Conservation (phyloP, 805 yeast species). For the Wickerhamomyces tratensis region DNA sequence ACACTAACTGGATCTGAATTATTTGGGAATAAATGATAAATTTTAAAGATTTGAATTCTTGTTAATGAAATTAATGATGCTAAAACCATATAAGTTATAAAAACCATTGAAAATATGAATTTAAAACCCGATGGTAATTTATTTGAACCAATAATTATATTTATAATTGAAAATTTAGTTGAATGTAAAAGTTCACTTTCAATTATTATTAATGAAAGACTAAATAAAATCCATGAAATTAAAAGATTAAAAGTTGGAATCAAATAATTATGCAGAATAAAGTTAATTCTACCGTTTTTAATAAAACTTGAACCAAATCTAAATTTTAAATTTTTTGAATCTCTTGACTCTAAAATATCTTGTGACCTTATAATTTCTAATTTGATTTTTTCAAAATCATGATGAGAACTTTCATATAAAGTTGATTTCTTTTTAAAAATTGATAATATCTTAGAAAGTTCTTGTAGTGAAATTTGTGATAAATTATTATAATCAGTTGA, state of each 20-base stretch:
- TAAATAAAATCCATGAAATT: slow-evolving; percentile 30
- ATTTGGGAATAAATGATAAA: slow-evolving; percentile 64
- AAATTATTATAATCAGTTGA: slow-evolving; percentile 13
- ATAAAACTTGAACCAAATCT: slow-evolving; percentile 18
- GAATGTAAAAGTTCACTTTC: slow-evolving; percentile 73
- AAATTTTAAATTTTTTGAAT: slow-evolving; percentile 20
- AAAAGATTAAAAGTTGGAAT: slow-evolving; percentile 37
- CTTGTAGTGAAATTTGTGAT: slow-evolving; percentile 19
- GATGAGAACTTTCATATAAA: slow-evolving; percentile 41
- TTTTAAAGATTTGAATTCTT: slow-evolving; percentile 58
- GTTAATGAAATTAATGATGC: slow-evolving; percentile 59
- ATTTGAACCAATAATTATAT: slow-evolving; percentile 29
- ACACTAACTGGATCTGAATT: slow-evolving; percentile 69
- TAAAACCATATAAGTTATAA: slow-evolving; percentile 60
- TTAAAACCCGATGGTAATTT: slow-evolving; percentile 17
- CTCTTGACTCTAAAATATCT: slow-evolving; percentile 41
- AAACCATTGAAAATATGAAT: slow-evolving; percentile 29
- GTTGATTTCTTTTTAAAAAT: slow-evolving; percentile 42
- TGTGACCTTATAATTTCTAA: slow-evolving; percentile 41
- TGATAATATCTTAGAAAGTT: slow-evolving; percentile 34
- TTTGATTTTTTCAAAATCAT: slow-evolving; percentile 46
- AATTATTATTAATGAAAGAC: slow-evolving; percentile 43
- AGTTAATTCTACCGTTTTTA: slow-evolving; percentile 32
- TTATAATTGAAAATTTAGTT: slow-evolving; percentile 52
- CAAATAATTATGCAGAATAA: slow-evolving; percentile 28